phyloP scores from a whole-genome alignment of 805 yeast species.

The Hyphopichia homilentoma region DNA sequence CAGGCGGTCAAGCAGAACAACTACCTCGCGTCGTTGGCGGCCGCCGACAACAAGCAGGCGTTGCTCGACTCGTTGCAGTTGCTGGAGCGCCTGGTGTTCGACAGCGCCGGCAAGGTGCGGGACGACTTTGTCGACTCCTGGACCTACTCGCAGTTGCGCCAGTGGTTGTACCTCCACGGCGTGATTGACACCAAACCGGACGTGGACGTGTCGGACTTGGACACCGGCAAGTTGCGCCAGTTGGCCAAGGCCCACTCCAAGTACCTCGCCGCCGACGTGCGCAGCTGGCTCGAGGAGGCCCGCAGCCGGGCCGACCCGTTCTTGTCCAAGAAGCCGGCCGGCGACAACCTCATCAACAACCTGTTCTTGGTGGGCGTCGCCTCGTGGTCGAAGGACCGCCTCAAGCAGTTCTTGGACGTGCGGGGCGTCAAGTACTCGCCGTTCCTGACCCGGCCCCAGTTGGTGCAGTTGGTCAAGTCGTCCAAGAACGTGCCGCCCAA shows the following conservation, averaged over 20 bases:
- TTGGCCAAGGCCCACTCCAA: conserved; percentile 30
- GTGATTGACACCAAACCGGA: conserved; percentile 24
- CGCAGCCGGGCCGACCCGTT: conserved; percentile 29
- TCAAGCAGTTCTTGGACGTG: conserved; percentile 37
- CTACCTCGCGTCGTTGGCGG: conserved; percentile 36
- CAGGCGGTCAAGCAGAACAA: conserved; percentile 42
- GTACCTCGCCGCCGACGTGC: conserved; percentile 36
- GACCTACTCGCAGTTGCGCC: conserved; percentile 51
- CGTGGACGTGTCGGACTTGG: conserved; percentile 29
- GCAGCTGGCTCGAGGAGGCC: conserved; percentile 28
- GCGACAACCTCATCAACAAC: conserved; percentile 27
- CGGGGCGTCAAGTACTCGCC: conserved; percentile 38
- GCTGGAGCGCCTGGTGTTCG: conserved; percentile 30
- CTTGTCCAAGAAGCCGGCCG: conserved; percentile 23
- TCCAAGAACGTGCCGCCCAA: conserved; percentile 32
- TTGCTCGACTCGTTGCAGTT: conserved; percentile 39
- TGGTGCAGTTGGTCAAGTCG: conserved; percentile 36
- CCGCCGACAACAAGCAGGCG: conserved; percentile 30
- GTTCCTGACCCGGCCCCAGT: conserved; percentile 36
- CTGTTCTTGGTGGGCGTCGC: conserved; percentile 45
- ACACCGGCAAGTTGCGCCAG: conserved; percentile 29
- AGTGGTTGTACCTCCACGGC: conserved; percentile 48
- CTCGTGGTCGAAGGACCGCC: conserved; percentile 44
- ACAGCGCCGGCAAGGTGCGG: conserved; percentile 36
- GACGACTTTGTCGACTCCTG: conserved; percentile 47